phyloP scores from a whole-genome alignment of 2,329 filamentous ascomycete genomes.

The Penicillium aurantiogriseum region DNA sequence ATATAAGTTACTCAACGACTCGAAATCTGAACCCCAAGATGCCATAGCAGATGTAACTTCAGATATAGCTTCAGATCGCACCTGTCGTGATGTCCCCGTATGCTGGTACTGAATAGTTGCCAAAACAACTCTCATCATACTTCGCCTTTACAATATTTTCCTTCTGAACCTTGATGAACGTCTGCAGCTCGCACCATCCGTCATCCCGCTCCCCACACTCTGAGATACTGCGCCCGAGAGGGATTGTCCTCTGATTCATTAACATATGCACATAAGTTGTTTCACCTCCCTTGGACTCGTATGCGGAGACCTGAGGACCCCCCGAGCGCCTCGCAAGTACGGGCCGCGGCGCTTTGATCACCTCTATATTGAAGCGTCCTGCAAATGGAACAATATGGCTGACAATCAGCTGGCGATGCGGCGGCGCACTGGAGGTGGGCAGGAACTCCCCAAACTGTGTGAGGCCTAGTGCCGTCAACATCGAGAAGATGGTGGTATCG shows the following conservation, averaged over 20 bases:
- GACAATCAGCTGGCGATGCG: conserved; percentile 62
- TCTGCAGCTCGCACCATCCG: conserved; percentile 73
- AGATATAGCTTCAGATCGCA: neutral
- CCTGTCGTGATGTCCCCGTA: neutral
- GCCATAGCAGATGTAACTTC: neutral
- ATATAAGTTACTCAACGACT: neutral
- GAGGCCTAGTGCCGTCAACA: conserved; percentile 71
- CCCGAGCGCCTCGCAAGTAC: conserved; percentile 55
- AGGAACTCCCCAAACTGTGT: conserved; percentile 64
- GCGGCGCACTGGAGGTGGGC: conserved; percentile 49
- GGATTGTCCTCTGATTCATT: conserved; percentile 71
- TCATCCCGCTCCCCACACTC: conserved; percentile 66
- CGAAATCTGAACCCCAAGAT: neutral
- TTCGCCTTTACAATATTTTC: conserved; percentile 57
- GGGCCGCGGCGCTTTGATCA: conserved; percentile 67
- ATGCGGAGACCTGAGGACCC: neutral
- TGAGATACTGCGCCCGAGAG: conserved; percentile 63
- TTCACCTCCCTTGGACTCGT: conserved; percentile 47
- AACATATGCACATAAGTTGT: conserved; percentile 73
- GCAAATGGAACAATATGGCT: conserved; percentile 70
- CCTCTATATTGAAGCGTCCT: conserved; percentile 69
- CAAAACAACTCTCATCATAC: conserved; percentile 67
- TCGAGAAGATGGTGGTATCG: conserved; percentile 69
- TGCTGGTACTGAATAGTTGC: conserved; percentile 26
- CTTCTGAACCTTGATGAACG: conserved; percentile 64